Evolutionary conservation across 1,284 basidiomycete genomes (phyloP).

Genomic region (Takashimella koratensis): DNA sequence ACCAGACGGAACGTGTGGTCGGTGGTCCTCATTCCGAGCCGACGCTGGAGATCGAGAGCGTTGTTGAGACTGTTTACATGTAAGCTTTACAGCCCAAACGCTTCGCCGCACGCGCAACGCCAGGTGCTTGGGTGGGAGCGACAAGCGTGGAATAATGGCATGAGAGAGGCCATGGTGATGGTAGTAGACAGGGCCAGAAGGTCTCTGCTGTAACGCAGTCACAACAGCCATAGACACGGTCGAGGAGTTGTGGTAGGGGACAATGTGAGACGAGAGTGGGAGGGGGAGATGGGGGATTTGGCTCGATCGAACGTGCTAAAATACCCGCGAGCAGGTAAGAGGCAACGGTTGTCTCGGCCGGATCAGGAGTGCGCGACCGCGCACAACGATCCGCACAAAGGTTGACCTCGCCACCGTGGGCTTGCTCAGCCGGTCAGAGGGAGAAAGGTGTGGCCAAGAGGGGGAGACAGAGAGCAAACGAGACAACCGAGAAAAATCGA

Average conservation of each 20-base stretch:
- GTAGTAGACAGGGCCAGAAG: not conserved
- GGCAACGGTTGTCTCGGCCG: too few species aligned
- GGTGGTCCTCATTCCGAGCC: not conserved
- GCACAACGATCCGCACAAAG: too few species aligned
- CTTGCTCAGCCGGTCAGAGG: too few species aligned
- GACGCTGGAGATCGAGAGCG: not conserved
- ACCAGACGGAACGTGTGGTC: conserved; percentile 27
- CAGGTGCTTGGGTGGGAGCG: not conserved
- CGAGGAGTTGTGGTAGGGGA: not conserved
- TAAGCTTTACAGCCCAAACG: not conserved
- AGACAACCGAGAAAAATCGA: too few species aligned
- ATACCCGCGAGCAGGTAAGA: too few species aligned
- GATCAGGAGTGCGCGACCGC: too few species aligned
- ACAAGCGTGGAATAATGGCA: not conserved
- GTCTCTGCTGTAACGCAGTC: not conserved
- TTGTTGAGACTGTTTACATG: not conserved
- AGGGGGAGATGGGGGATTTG: too few species aligned
- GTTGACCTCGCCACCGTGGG: too few species aligned
- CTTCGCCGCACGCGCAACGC: not conserved
- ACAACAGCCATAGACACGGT: not conserved
- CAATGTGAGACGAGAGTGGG: not conserved
- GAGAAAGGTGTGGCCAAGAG: too few species aligned
- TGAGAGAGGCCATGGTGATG: not conserved
- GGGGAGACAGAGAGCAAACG: too few species aligned
- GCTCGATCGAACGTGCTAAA: too few species aligned